A percentile compares a stretch with the other conserved stretches of the same genome.
Conservation (phyloP, 2,329 filamentous ascomycete genomes). For the Teratosphaeria destructans region DNA sequence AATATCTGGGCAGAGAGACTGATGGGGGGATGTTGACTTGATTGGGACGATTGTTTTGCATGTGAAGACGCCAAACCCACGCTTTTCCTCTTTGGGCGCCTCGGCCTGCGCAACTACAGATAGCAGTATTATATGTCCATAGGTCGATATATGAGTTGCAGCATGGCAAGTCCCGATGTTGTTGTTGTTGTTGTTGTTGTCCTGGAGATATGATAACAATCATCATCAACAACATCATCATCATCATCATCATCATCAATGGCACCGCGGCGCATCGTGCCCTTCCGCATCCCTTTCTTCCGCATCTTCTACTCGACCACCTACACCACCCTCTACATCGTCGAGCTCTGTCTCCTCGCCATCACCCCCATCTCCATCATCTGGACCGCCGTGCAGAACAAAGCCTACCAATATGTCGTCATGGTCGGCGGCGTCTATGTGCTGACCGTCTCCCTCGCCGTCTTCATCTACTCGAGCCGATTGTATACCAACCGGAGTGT, state of each 20-base stretch:
- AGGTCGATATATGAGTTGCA: too few species aligned
- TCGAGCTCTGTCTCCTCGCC: conserved; percentile 63
- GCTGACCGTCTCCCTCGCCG: conserved; percentile 57
- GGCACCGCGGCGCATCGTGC: conserved; percentile 13
- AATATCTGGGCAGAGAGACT: too few species aligned
- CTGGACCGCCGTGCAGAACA: conserved; percentile 58
- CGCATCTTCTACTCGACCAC: conserved; percentile 49
- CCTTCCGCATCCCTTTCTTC: conserved; percentile 50
- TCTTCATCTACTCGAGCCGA: conserved; percentile 71
- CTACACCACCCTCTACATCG: conserved; percentile 65
- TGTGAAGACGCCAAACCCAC: background rate
- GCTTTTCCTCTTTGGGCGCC: background rate
- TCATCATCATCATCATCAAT: background rate
- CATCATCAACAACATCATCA: background rate
- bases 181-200: too few species aligned
- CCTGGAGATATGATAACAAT: too few species aligned
- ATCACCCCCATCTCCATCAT: conserved; percentile 71
- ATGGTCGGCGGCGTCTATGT: conserved; percentile 69
- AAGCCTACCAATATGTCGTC: conserved; percentile 69
- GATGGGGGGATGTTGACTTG: background rate
- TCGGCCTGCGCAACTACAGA: background rate
- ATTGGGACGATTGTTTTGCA: background rate
- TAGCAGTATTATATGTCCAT: too few species aligned
- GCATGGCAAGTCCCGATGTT: too few species aligned
- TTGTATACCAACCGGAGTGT: conserved; percentile 77